Percentiles rank a stretch among this genome's conserved stretches.
These are phyloP conservation scores for Neurospora sp. DNA, from an alignment of 495 filamentous ascomycete genomes.

Conservation along the genomic window DNA sequence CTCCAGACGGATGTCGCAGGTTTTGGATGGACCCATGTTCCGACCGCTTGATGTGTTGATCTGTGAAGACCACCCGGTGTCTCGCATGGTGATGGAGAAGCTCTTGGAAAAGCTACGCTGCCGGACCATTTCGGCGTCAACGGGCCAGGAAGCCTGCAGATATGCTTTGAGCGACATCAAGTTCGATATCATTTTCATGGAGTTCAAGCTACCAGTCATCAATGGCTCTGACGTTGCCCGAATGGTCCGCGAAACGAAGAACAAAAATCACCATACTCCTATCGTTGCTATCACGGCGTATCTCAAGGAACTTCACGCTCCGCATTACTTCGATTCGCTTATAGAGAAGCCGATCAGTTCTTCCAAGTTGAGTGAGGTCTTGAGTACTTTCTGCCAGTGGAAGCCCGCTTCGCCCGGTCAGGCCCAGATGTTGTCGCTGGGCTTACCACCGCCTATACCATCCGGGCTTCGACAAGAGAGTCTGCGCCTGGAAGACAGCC, in stretches of 20 bases:
- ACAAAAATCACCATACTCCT: constrained; percentile 85
- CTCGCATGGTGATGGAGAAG: constrained; percentile 92
- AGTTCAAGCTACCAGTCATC: constrained; percentile 87
- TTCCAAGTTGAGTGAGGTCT: constrained; percentile 74
- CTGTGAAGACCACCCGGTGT: constrained; percentile 98
- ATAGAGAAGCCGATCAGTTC: constrained; percentile 93
- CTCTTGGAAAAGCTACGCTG: constrained; percentile 90
- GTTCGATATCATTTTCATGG: constrained; percentile 97
- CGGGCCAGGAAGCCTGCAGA: constrained; percentile 80
- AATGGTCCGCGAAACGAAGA: constrained; percentile 93
- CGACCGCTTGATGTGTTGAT: constrained; percentile 88
- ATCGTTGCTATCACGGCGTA: constrained; percentile 98
- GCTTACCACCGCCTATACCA: constrained; percentile 44
- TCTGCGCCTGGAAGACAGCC: constrained; percentile 62
- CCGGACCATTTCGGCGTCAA: constrained; percentile 83
- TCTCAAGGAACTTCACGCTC: constrained; percentile 85
- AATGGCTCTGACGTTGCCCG: constrained; percentile 91
- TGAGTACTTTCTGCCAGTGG: constrained; percentile 84
- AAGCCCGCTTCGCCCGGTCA: constrained; percentile 58
- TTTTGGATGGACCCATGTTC: constrained; percentile 73
- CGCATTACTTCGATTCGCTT: constrained; percentile 86
- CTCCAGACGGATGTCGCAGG: constrained; percentile 81
- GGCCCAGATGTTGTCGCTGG: constrained; percentile 25
- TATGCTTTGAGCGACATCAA: constrained; percentile 88
- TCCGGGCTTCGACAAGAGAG: constrained; percentile 54